Percentiles rank a stretch among this genome's conserved stretches.
phyloP scores from a whole-genome alignment of 163 green algal genomes.

The Smithsoniella earleae region DNA sequence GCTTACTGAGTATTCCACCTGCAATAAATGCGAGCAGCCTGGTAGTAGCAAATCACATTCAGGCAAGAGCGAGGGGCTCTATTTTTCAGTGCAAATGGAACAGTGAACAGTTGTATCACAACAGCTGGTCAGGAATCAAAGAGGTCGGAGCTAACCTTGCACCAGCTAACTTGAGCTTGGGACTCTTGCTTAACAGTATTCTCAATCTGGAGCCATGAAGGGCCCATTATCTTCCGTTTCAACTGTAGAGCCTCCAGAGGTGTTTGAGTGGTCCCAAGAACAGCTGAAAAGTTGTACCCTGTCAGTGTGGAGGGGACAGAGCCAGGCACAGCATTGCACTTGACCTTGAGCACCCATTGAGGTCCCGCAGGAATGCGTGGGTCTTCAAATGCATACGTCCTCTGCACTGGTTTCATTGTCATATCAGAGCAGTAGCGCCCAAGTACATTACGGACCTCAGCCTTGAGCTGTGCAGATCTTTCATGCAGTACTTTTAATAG shows the following conservation, averaged over 20 bases:
- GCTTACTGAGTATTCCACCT: slow-evolving; percentile 16
- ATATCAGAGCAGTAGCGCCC: slow-evolving; percentile 48
- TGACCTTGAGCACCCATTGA: slow-evolving; percentile 87
- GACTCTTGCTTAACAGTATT: slow-evolving; percentile 44
- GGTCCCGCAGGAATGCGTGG: slow-evolving; percentile 55
- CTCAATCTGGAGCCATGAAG: slow-evolving; percentile 72
- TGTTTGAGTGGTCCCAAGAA: slow-evolving; percentile 66
- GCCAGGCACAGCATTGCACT: slow-evolving; percentile 11
- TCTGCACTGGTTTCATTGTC: slow-evolving; percentile 67
- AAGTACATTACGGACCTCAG: slow-evolving; percentile 64
- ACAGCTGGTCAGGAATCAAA: too few relatives aligned
- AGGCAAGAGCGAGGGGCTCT: too few relatives aligned
- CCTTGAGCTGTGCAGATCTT: slow-evolving; percentile 51
- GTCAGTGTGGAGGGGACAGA: background rate
- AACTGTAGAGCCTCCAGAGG: slow-evolving; percentile 79
- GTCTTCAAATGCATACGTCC: slow-evolving; percentile 86
- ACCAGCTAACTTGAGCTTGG: slow-evolving; percentile 72
- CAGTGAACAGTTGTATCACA: too few relatives aligned
- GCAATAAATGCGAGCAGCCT: slow-evolving; percentile 3
- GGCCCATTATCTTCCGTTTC: slow-evolving; percentile 87
- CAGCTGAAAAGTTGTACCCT: slow-evolving; percentile 47
- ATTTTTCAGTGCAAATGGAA: too few relatives aligned
- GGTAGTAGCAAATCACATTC: too few relatives aligned
- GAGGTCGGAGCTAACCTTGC: slow-evolving; percentile 68
- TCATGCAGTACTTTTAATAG: slow-evolving; percentile 41